Percentiles rank a stretch among this genome's conserved stretches.
These are phyloP conservation scores for Russula lepida DNA, from an alignment of 768 basidiomycete species.

Conservation along the genomic window DNA sequence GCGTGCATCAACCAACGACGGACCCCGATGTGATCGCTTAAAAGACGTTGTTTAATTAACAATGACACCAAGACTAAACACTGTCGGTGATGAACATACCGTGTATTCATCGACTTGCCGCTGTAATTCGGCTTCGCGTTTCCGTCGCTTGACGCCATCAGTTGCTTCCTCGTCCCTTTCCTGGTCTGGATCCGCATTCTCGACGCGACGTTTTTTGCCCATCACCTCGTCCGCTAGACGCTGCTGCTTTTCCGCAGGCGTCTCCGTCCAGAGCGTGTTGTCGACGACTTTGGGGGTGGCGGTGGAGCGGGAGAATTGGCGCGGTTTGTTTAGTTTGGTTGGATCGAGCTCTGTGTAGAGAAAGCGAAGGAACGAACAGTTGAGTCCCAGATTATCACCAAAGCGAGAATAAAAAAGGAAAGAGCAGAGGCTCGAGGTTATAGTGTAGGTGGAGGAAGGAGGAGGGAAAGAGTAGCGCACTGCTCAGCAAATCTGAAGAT, in stretches of 20 bases:
- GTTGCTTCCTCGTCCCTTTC: constrained; percentile 27
- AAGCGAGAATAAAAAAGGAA: background rate
- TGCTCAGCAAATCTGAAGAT: constrained; percentile 65
- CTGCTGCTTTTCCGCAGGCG: constrained; percentile 85
- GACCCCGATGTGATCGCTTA: constrained; percentile 26
- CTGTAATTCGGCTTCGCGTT: constrained; percentile 60
- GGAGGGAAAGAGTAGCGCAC: constrained; percentile 31
- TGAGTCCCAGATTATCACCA: background rate
- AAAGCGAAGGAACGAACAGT: background rate
- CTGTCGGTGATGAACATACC: constrained; percentile 33
- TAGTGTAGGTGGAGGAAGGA: background rate
- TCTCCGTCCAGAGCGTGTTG: constrained; percentile 90
- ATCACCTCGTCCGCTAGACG: constrained; percentile 88
- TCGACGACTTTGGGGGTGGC: constrained; percentile 38
- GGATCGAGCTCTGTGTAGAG: constrained; percentile 68
- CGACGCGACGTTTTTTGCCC: constrained; percentile 77
- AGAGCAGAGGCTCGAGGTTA: background rate
- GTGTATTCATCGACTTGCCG: constrained; percentile 74
- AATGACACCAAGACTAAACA: too few species aligned
- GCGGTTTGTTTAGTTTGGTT: constrained; percentile 60
- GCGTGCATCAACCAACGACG: constrained; percentile 30
- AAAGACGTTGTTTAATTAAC: background rate
- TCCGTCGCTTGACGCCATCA: constrained; percentile 47
- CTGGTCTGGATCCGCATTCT: constrained; percentile 38
- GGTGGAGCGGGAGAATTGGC: constrained; percentile 64